Conservation (phyloP, 179 eudicot genomes). For the Silene vulgaris region DNA sequence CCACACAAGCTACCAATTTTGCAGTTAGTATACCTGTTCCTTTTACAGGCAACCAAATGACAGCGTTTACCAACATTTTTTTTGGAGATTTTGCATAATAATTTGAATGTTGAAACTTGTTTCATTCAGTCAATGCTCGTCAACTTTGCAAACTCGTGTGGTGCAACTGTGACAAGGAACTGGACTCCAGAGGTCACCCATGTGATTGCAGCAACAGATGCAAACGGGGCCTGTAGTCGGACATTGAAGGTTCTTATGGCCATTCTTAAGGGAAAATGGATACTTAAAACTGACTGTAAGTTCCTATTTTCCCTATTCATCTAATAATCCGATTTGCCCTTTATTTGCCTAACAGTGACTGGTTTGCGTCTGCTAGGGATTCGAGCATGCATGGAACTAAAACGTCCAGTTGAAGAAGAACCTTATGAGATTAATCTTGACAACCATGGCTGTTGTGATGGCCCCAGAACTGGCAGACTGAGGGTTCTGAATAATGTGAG, state of each 20-base stretch:
- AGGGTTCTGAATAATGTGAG: slow-evolving; percentile 50
- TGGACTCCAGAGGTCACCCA: slow-evolving; percentile 82
- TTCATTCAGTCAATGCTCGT: slow-evolving; percentile 44
- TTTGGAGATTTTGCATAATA: neutral
- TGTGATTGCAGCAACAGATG: slow-evolving; percentile 85
- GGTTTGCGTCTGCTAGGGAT: slow-evolving; percentile 49
- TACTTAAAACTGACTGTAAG: slow-evolving; percentile 74
- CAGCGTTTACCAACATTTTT: neutral
- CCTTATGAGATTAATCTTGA: slow-evolving; percentile 66
- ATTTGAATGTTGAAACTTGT: neutral
- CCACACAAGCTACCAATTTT: neutral
- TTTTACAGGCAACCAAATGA: neutral
- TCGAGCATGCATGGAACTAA: slow-evolving; percentile 54
- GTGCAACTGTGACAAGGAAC: slow-evolving; percentile 57
- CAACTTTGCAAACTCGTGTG: slow-evolving; percentile 60
- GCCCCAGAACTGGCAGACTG: slow-evolving; percentile 78
- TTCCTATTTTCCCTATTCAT: slow-evolving; percentile 11
- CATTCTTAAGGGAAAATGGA: slow-evolving; percentile 78
- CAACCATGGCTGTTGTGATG: slow-evolving; percentile 62
- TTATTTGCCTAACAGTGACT: slow-evolving; percentile 6
- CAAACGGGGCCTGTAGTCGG: slow-evolving; percentile 73
- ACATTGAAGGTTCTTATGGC: slow-evolving; percentile 87
- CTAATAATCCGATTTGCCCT: neutral
- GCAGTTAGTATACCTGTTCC: neutral
- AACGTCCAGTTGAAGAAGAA: slow-evolving; percentile 56